phyloP scores from a whole-genome alignment of 192 early-diverging fungal species.

The Backusella tarrabulga region DNA sequence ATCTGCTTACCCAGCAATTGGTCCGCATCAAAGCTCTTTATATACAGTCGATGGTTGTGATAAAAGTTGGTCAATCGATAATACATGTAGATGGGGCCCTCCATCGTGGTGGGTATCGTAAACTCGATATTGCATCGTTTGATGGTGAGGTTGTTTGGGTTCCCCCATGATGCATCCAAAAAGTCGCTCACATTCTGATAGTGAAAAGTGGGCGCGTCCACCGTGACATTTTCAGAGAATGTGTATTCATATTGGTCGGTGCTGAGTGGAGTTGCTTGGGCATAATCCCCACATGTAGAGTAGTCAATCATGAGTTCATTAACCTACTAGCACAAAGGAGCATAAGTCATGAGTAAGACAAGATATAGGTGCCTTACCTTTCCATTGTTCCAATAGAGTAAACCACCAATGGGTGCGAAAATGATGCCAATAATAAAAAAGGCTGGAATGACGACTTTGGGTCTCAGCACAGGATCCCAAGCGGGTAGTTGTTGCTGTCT shows the following conservation, averaged over 20 bases:
- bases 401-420: constrained; percentile 91
- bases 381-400: constrained; percentile 73
- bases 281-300: constrained; percentile 33
- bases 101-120: constrained; percentile 65
- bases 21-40: constrained; percentile 74
- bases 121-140: constrained; percentile 66
- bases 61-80: constrained; percentile 96
- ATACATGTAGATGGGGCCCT: constrained; percentile 87
- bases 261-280: background rate
- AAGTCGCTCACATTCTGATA: constrained; percentile 14
- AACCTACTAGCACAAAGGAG: constrained; percentile 31
- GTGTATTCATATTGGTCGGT: constrained; percentile 9
- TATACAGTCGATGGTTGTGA: constrained; percentile 90
- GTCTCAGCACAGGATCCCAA: constrained; percentile 98
- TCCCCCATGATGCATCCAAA: constrained; percentile 24
- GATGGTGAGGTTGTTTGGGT: constrained; percentile 22
- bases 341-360: background rate
- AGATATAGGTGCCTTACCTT: background rate
- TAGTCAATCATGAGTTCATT: constrained; percentile 52
- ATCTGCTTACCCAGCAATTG: constrained; percentile 65
- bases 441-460: constrained; percentile 90
- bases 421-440: constrained; percentile 93
- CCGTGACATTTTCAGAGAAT: background rate
- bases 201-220: constrained; percentile 25
- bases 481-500: constrained; percentile 96